Evolutionary conservation across 2,329 filamentous ascomycete species (phyloP), one percentile per base, ranked within the genome.

Genomic region (Neofusicoccum parvum): DNA sequence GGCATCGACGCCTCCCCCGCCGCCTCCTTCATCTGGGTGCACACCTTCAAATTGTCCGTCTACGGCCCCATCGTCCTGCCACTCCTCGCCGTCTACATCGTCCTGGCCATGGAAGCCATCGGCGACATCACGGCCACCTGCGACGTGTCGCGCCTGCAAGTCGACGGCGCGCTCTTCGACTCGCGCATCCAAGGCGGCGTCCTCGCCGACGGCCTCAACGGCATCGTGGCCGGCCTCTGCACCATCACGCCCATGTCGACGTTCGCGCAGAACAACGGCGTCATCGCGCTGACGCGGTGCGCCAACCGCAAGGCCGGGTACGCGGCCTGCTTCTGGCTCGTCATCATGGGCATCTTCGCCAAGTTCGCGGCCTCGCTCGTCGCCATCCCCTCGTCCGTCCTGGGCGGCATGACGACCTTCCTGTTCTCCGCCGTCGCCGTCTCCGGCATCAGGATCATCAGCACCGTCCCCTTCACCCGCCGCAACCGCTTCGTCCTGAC

Each of bases 181-280:
- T 90, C 86, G 46, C 86, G 90, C 10, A 91, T 94, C 71, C 91
- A 94, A 76, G 91, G 91, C 12, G 91, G 91, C 39, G 86, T 94
- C 15, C 77, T 95, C 3, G 90, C 91, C 0, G 92, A 95, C 70
- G 92, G 91, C 0, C 70, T 93, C 59, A 92, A 92, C 71, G 90
- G 91, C 41, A 80, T 92, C 68, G 80, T 94, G 15, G 90, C 91
- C 15, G 90, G 88, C 0, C 84, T 95, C 37, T 90, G 88, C 80
- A 94, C 91, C 54, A 91, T 92, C 70, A 91, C 90, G 0, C 91
- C 91, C 36, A 91, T 94, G 86, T 89, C 87, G 1, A 90, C 88
- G 0, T 94, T 94, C 70, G 91, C 91, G 0, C 91, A 94, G 76
- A 94, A 94, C 80, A 94, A 94, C 74, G 91, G 91, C 41, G 90